These are phyloP conservation scores for Leucosporidium yakuticum DNA, from an alignment of 768 basidiomycete species.

Conservation along the genomic window DNA sequence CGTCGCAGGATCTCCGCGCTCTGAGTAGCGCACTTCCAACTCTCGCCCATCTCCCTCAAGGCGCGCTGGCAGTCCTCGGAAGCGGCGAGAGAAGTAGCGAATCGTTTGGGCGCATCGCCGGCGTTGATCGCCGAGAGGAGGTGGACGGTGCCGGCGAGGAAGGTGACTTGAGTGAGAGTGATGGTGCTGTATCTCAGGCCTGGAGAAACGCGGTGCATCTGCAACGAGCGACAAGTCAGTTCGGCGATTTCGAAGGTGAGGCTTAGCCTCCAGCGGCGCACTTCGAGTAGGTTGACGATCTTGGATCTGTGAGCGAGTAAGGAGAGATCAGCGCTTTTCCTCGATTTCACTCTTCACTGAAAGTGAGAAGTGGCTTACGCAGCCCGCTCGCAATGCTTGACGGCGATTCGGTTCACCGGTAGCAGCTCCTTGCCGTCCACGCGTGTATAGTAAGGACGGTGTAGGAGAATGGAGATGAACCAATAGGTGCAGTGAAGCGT, in stretches of 20 bases:
- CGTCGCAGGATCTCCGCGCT: constrained; percentile 51
- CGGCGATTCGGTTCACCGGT: constrained; percentile 22
- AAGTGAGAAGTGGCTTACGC: constrained; percentile 27
- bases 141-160: constrained; percentile 58
- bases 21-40: constrained; percentile 54
- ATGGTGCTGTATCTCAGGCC: constrained; percentile 57
- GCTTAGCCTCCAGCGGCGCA: constrained; percentile 14
- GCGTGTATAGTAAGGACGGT: constrained; percentile 51
- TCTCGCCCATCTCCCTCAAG: constrained; percentile 53
- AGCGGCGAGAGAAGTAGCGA: constrained; percentile 50
- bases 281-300: constrained; percentile 53
- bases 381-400: constrained; percentile 53
- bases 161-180: constrained; percentile 55
- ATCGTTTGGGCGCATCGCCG: constrained; percentile 46
- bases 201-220: constrained; percentile 52
- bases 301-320: constrained; percentile 40
- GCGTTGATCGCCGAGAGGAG: constrained; percentile 53
- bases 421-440: constrained; percentile 35
- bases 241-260: too few relatives aligned
- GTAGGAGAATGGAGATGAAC: constrained; percentile 59
- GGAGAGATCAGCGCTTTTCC: too few relatives aligned
- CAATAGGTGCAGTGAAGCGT: constrained; percentile 57
- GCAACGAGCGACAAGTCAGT: neutral
- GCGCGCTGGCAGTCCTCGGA: constrained; percentile 50
- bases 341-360: too few relatives aligned